Base-by-base conservation (phyloP, 169 alveolate genomes). In the Cryptosporidium xiaoi region DNA sequence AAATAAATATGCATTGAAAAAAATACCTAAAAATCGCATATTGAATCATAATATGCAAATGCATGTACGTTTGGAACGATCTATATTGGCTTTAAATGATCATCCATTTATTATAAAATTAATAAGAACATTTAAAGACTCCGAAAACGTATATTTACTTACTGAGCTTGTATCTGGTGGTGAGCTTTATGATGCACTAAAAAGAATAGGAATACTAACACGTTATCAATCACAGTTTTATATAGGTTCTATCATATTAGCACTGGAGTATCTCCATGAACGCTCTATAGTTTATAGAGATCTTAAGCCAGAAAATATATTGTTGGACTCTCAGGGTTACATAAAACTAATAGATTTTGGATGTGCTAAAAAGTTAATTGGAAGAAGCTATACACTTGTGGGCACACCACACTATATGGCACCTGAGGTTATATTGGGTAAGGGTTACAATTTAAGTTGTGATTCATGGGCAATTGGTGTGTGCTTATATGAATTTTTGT, bases 401-500 rank as follows among this genome's bases (percentile, higher is more conserved):
- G 99, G 99, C 0, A 96, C 99, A 1, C 99, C 99, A 51, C 98
- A 96, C 83, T 97, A 97, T 64, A 97, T 97, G 99, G 98, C 99
- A 6, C 99, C 99, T 10, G 97, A 96, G 58, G 94, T 96, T 55
- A 93, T 96, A 27, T 87, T 95, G 29, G 99, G 99, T 51, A 95
- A 96, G 84, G 99, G 99, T 0, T 97, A 98, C 90, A 95, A 97
- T n/a, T 95, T 96, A 68, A 93, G 97, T 24, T 99, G 97, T 46
- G 99, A 98, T 89, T 94, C 95, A 8, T 98, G 99, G 99, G 94
- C 99, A 15, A 91, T 98, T 60, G 99, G 99, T n/a, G 95, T 97
- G 13, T 96, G 99, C 77, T 93, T 98, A n/a, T 98, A 95, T 91
- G 99, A 98, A 85, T 97, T 98, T 84, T 90, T 98, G 83, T 97